Evolutionary conservation across 2,329 filamentous ascomycete genomes (phyloP), one percentile per base, ranked within the genome.

Genomic region (Hirsutella minnesotensis): DNA sequence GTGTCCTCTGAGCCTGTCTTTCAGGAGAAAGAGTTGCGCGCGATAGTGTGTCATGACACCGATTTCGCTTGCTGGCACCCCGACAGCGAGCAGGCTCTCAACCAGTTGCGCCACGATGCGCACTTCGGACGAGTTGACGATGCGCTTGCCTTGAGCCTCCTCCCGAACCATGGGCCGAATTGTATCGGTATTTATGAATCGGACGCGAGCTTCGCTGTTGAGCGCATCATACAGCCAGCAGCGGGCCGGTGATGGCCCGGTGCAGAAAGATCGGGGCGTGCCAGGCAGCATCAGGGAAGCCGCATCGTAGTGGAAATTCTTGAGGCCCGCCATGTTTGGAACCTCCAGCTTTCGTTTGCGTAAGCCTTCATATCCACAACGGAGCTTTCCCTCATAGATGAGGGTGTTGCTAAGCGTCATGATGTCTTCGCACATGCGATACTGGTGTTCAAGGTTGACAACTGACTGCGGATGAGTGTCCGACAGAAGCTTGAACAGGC

Each of bases 11-110:
- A 95, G 75, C 10, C 72, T 72, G 47, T 89, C 78, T 49, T 86
- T 85, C 1, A 98, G 72, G 3, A 95, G 69, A 0, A 86, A 81
- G 2, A 98, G 77, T 61, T 98, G 92, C 5, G 85, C 89, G 45
- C 92, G 85, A 63, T 98, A 98, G 62, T 95, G 88, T 15, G 92
- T 95, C 67, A 98, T 95, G 51, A 98, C 83, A 38, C 92, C 92
- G 44, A 98, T 88, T 41, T 90, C 83, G 0, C 68, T 66, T 0
- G 83, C 73, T 0, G 84, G 68, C 1, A 96, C 75, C 21, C 92
- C 92, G 1, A 79, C 74, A 0, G 77, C 74, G 39, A 96, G 71
- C 3, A 98, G 74, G 0, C 79, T 73, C 47, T 88, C 77, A 16
- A 95, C 87, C 12, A 96, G 74, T 55, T 95, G 86, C 0, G 78